Evolutionary conservation across 1,284 basidiomycete species (phyloP).

Genomic region (Mrakiaceae sp.): DNA sequence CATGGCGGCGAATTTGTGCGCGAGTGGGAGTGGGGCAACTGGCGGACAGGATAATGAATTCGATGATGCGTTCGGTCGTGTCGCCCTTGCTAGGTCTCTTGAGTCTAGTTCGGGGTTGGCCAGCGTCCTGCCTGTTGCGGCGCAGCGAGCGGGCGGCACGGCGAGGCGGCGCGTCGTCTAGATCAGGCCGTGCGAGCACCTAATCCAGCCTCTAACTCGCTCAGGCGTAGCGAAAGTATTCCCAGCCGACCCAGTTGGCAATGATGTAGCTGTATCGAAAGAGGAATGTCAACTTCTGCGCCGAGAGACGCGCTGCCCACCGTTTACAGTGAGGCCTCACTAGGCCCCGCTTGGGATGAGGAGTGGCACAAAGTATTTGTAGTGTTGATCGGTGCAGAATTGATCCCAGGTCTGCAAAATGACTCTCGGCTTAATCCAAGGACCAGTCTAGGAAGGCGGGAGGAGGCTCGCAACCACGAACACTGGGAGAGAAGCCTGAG

Average conservation of each 20-base stretch:
- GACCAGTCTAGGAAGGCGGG: no score
- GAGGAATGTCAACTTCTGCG: background rate
- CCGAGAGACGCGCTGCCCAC: no score
- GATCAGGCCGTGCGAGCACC: no score
- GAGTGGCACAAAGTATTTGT: conserved; percentile 74
- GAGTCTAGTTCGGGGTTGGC: no score
- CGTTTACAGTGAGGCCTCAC: conserved; percentile 36
- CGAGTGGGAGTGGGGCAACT: conserved; percentile 40
- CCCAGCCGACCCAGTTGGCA: conserved; percentile 94
- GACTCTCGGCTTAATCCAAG: no score
- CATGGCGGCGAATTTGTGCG: conserved; percentile 64
- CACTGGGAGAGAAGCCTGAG: no score
- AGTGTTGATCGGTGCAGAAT: conserved; percentile 51
- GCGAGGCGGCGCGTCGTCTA: no score
- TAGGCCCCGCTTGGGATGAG: conserved; percentile 69
- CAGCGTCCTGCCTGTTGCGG: no score
- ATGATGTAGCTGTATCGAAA: conserved; percentile 45
- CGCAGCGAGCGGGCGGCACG: no score
- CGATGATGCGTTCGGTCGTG: background rate
- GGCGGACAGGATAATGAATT: conserved; percentile 3
- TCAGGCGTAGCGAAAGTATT: conserved; percentile 76
- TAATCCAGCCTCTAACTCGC: no score
- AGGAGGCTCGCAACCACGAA: no score
- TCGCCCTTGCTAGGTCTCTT: background rate
- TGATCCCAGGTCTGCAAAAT: no score